These are phyloP conservation scores for Claviceps citrina DNA, from an alignment of 2,329 filamentous ascomycete species.

Conservation along the genomic window DNA sequence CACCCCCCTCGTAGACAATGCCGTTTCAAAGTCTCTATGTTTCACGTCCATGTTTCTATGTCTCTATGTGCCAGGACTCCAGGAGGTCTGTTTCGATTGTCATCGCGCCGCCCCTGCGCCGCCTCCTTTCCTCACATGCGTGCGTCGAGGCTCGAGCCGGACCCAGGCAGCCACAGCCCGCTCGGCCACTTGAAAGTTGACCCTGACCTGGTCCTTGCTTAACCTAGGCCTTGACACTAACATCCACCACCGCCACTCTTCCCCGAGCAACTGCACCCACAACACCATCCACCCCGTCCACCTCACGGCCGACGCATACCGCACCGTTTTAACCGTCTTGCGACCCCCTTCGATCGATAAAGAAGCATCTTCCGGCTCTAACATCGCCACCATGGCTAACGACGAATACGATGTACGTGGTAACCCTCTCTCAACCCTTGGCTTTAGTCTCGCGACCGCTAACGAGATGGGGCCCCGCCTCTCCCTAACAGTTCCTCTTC, in stretches of 20 bases:
- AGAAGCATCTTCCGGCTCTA: background rate
- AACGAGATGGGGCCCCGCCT: constrained; percentile 15
- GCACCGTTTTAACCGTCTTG: background rate
- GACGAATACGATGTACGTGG: constrained; percentile 96
- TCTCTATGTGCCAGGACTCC: too few relatives aligned
- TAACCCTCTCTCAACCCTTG: constrained; percentile 8
- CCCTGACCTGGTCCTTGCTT: too few relatives aligned
- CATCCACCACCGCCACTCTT: constrained; percentile 1
- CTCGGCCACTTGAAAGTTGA: too few relatives aligned
- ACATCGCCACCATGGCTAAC: constrained; percentile 69
- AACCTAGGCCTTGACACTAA: constrained; percentile 1
- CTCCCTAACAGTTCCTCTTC: constrained; percentile 70
- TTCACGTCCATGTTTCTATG: too few relatives aligned
- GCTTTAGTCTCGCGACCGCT: constrained; percentile 13
- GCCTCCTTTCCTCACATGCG: too few relatives aligned
- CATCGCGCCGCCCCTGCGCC: too few relatives aligned
- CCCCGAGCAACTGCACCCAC: constrained; percentile 6
- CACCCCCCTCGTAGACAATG: too few relatives aligned
- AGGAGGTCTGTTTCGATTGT: too few relatives aligned
- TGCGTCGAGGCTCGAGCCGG: too few relatives aligned
- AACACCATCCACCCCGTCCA: constrained; percentile 1
- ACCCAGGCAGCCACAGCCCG: too few relatives aligned
- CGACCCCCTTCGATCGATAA: background rate
- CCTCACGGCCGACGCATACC: constrained; percentile 1
- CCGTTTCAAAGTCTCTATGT: too few relatives aligned